These are phyloP conservation scores for Epichloe elymi DNA, from an alignment of 2,329 filamentous ascomycete species.

Conservation along the genomic window DNA sequence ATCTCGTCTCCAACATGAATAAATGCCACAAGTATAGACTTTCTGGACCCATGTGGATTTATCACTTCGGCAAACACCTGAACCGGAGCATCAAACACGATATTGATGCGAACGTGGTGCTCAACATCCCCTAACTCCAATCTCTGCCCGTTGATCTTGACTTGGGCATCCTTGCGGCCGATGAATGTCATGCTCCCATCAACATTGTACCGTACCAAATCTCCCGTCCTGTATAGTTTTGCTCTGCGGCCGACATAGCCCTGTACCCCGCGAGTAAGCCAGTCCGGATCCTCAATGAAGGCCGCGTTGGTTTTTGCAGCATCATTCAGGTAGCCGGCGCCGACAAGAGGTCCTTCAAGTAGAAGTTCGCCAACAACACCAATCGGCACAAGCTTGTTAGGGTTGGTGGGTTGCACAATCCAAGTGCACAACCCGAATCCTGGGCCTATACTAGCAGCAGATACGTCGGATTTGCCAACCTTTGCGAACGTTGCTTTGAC, in stretches of 20 bases:
- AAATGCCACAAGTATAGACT: neutral
- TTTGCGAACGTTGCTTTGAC: conserved; percentile 1
- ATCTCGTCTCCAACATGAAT: neutral
- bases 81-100: neutral
- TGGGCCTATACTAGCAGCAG: conserved; percentile 2
- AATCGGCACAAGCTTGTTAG: conserved; percentile 13
- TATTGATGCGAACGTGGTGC: conserved; percentile 1
- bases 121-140: conserved; percentile 27
- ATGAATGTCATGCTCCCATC: conserved; percentile 25
- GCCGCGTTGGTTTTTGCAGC: conserved; percentile 28
- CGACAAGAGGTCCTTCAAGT: conserved; percentile 31
- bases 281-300: conserved; percentile 28
- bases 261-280: conserved; percentile 5
- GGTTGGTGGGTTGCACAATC: conserved; percentile 1
- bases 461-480: neutral
- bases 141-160: conserved; percentile 41
- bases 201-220: conserved; percentile 27
- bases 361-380: conserved; percentile 23
- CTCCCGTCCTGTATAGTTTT: conserved; percentile 32
- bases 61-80: conserved; percentile 1
- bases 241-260: conserved; percentile 1
- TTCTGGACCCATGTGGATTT: neutral
- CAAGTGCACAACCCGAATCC: conserved; percentile 4
- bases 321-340: conserved; percentile 35
- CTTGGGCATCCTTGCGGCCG: conserved; percentile 39